phyloP scores from a whole-genome alignment of 495 filamentous ascomycete genomes.

The Penicillium parvum region DNA sequence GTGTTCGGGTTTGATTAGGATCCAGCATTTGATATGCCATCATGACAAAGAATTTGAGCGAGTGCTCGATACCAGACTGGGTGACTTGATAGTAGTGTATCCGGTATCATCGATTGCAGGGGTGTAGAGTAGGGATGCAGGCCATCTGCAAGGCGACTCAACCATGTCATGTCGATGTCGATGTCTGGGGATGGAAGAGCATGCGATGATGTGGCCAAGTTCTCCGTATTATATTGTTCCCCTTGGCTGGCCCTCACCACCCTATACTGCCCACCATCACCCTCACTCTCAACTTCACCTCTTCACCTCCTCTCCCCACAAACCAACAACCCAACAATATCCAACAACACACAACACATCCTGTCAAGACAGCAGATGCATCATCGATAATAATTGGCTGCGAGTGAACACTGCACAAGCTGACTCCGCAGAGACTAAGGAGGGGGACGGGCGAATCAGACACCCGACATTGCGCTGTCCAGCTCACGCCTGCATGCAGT shows the following conservation, averaged over 20 bases:
- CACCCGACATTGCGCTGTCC: conserved; percentile 12
- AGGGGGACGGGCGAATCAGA: conserved; percentile 33
- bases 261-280: too few species aligned
- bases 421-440: conserved; percentile 21
- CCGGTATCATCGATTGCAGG: neutral
- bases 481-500: conserved; percentile 37
- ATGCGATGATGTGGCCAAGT: too few species aligned
- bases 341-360: too few species aligned
- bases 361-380: too few species aligned
- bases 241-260: too few species aligned
- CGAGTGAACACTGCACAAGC: conserved; percentile 6
- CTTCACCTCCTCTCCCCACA: neutral
- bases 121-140: too few species aligned
- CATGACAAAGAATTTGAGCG: neutral
- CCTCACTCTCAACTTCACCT: neutral
- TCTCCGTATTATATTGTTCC: too few species aligned
- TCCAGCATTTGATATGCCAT: neutral
- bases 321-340: too few species aligned
- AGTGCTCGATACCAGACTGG: neutral
- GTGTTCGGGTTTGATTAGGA: neutral
- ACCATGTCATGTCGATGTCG: neutral
- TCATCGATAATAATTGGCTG: too few species aligned
- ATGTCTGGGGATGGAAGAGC: neutral
- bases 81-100: neutral
- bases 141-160: neutral